Evolutionary conservation across 441 rosid species (phyloP).

Genomic region (Metrosideros polymorpha): DNA sequence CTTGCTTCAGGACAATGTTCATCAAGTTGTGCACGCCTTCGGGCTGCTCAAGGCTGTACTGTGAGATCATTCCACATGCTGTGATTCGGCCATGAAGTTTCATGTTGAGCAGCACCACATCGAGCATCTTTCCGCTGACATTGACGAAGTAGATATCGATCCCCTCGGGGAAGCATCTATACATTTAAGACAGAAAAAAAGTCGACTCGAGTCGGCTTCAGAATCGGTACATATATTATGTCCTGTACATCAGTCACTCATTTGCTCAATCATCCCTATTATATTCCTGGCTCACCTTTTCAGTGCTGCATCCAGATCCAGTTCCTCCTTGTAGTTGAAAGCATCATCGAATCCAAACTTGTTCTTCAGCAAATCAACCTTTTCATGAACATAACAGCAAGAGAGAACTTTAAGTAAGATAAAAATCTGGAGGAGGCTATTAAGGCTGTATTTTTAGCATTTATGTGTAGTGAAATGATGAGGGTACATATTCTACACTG

Average conservation of each 20-base stretch:
- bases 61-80: slow-evolving; percentile 56
- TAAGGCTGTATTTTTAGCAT: neutral
- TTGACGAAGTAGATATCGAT: slow-evolving; percentile 50
- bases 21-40: slow-evolving; percentile 29
- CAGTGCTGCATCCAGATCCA: slow-evolving; percentile 22
- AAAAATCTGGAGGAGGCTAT: neutral
- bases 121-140: slow-evolving; percentile 44
- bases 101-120: slow-evolving; percentile 39
- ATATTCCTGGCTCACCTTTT: slow-evolving; percentile 20
- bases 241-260: neutral
- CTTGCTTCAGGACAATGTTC: slow-evolving; percentile 12
- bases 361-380: slow-evolving; percentile 39
- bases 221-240: neutral
- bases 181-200: neutral
- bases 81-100: slow-evolving; percentile 31
- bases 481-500: neutral
- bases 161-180: slow-evolving; percentile 39
- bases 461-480: neutral
- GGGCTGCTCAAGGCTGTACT: slow-evolving; percentile 32
- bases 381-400: neutral
- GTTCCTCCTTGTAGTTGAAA: slow-evolving; percentile 42
- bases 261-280: neutral
- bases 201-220: neutral
- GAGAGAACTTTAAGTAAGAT: neutral
- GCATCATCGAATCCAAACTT: slow-evolving; percentile 37